phyloP scores from a whole-genome alignment of 2,329 filamentous ascomycete genomes.

The Phaeophleospora eucalypticola region DNA sequence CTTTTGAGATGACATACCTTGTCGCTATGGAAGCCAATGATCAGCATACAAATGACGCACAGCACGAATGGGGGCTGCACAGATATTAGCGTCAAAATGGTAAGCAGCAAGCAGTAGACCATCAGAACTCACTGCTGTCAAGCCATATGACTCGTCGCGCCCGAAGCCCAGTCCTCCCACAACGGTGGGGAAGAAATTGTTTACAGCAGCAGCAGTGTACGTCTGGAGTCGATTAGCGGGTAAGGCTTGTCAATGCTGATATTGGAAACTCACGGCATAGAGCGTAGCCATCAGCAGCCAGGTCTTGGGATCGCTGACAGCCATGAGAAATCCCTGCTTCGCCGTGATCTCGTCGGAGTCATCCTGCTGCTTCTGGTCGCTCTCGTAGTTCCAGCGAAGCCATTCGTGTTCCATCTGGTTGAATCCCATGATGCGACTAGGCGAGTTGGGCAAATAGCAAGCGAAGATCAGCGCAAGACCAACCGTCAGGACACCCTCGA shows the following conservation, averaged over 20 bases:
- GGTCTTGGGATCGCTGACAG: slow-evolving; percentile 23
- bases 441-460: slow-evolving; percentile 20
- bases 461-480: slow-evolving; percentile 21
- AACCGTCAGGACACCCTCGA: slow-evolving; percentile 24
- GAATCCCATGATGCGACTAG: slow-evolving; percentile 16
- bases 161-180: slow-evolving; percentile 37
- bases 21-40: slow-evolving; percentile 19
- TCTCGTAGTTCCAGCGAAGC: slow-evolving; percentile 21
- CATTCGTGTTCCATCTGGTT: slow-evolving; percentile 17
- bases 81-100: not conserved
- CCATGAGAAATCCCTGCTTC: slow-evolving; percentile 22
- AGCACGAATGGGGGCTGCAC: slow-evolving; percentile 19
- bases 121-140: slow-evolving; percentile 12
- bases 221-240: not conserved
- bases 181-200: slow-evolving; percentile 36
- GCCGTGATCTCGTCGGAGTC: slow-evolving; percentile 17
- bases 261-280: slow-evolving; percentile 14
- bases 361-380: slow-evolving; percentile 20
- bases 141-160: slow-evolving; percentile 13
- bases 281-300: slow-evolving; percentile 19
- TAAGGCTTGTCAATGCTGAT: not conserved
- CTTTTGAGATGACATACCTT: slow-evolving; percentile 4
- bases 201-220: slow-evolving; percentile 19
- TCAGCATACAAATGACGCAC: slow-evolving; percentile 21
- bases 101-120: not conserved